Evolutionary conservation across 2,329 filamentous ascomycete genomes (phyloP).

Genomic region (Lachnellula hyalina): DNA sequence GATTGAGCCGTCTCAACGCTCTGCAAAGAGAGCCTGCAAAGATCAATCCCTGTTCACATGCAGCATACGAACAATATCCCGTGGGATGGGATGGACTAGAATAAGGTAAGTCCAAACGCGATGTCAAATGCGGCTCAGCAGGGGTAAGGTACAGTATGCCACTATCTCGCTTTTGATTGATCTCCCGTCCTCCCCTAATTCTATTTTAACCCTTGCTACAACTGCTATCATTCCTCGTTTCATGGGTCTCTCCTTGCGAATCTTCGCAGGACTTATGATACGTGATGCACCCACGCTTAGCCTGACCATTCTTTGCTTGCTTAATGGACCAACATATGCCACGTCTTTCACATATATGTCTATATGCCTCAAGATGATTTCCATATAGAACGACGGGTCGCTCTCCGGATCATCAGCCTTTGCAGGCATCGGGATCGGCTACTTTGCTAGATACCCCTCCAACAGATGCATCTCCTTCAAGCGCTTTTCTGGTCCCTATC

Average conservation of each 20-base stretch:
- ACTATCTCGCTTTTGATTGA: slow-evolving; percentile 10
- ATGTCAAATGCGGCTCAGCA: slow-evolving; percentile 20
- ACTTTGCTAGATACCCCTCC: slow-evolving; percentile 12
- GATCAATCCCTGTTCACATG: too few relatives aligned
- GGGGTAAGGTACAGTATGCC: slow-evolving; percentile 6
- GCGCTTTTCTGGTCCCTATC: slow-evolving; percentile 11
- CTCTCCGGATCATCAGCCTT: slow-evolving; percentile 3
- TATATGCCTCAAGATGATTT: slow-evolving; percentile 18
- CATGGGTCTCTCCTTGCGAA: slow-evolving; percentile 22
- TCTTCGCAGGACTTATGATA: slow-evolving; percentile 30
- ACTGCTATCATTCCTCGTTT: slow-evolving; percentile 20
- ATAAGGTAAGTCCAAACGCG: background rate
- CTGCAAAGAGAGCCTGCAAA: background rate
- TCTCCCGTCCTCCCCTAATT: slow-evolving; percentile 15
- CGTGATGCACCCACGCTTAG: slow-evolving; percentile 26
- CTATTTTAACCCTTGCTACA: slow-evolving; percentile 20
- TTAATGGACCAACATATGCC: slow-evolving; percentile 15
- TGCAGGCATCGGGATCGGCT: background rate
- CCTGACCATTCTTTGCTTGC: slow-evolving; percentile 14
- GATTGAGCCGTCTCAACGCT: background rate
- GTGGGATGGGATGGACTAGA: too few relatives aligned
- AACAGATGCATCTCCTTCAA: slow-evolving; percentile 12
- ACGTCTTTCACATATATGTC: slow-evolving; percentile 6
- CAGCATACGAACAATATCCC: too few relatives aligned
- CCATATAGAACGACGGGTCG: slow-evolving; percentile 11